These are phyloP conservation scores for Ceratobasidium sp. DNA, from an alignment of 1,284 basidiomycete species.

Conservation along the genomic window DNA sequence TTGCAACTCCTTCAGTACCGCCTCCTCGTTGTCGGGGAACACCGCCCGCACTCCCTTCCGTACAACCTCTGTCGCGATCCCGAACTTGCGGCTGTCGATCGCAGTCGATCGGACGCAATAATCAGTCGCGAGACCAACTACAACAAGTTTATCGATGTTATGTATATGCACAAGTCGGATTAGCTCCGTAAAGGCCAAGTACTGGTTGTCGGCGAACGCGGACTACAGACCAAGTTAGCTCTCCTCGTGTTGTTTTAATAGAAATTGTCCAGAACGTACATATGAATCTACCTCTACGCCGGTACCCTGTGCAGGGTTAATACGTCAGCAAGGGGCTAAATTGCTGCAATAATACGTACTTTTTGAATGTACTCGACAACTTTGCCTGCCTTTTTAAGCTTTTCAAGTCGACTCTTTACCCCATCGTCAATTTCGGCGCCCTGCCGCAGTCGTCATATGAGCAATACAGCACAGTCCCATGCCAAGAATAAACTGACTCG, in stretches of 20 bases:
- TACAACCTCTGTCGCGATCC: conserved; percentile 58
- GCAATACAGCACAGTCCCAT: neutral
- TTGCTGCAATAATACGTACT: conserved; percentile 19
- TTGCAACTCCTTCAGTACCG: conserved; percentile 47
- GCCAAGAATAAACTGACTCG: conserved; percentile 43
- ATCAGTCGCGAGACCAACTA: conserved; percentile 73
- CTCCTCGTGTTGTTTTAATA: conserved; percentile 15
- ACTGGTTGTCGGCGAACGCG: conserved; percentile 60
- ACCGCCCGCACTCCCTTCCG: conserved; percentile 47
- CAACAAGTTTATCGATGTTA: conserved; percentile 63
- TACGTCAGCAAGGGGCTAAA: conserved; percentile 49
- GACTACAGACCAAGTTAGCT: conserved; percentile 25
- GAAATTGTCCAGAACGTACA: conserved; percentile 45
- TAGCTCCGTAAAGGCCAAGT: conserved; percentile 57
- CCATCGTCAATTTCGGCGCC: conserved; percentile 63
- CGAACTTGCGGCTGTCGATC: conserved; percentile 62
- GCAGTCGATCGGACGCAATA: conserved; percentile 68
- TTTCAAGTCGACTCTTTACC: conserved; percentile 56
- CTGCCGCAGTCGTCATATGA: conserved; percentile 47
- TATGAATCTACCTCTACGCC: conserved; percentile 67
- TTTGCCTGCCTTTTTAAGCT: conserved; percentile 52
- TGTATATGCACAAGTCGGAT: conserved; percentile 57
- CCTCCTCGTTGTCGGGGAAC: conserved; percentile 45
- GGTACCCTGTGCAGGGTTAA: conserved; percentile 59
- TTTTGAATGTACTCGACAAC: conserved; percentile 54